phyloP scores from a whole-genome alignment of 352 stramenopile genomes.

The Globisporangium cederbergense region DNA sequence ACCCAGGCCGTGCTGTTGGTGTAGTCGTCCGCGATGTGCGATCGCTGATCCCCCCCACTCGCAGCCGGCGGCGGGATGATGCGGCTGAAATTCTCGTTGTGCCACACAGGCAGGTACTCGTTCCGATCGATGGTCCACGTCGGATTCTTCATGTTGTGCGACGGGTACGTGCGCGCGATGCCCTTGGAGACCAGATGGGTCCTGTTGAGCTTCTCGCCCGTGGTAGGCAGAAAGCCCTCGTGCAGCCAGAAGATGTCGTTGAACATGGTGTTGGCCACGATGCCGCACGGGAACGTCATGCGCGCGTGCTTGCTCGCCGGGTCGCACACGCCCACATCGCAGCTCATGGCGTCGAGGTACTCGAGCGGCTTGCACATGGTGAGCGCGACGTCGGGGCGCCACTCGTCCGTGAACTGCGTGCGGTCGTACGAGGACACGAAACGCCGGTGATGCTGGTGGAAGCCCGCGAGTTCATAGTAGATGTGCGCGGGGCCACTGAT shows the following conservation, averaged over 20 bases:
- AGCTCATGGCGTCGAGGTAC: constrained; percentile 30
- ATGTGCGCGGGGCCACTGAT: constrained; percentile 35
- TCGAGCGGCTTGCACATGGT: constrained; percentile 53
- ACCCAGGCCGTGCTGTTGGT: constrained; percentile 79
- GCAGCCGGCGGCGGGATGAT: constrained; percentile 43
- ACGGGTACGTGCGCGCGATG: constrained; percentile 42
- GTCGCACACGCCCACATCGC: constrained; percentile 37
- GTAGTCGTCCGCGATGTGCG: constrained; percentile 55
- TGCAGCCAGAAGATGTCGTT: constrained; percentile 87
- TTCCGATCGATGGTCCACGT: constrained; percentile 30
- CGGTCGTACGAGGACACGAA: constrained; percentile 69
- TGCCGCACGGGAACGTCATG: constrained; percentile 63
- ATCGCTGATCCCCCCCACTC: constrained; percentile 13
- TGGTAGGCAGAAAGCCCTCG: constrained; percentile 36
- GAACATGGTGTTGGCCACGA: constrained; percentile 80
- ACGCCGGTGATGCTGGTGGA: constrained; percentile 71
- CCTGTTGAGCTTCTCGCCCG: constrained; percentile 31
- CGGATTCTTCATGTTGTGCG: constrained; percentile 64
- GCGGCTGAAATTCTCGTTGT: constrained; percentile 70
- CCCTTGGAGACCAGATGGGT: constrained; percentile 42
- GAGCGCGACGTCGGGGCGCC: constrained; percentile 32
- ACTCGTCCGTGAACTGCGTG: constrained; percentile 64
- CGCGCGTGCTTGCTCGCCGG: constrained; percentile 25
- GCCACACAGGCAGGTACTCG: constrained; percentile 59
- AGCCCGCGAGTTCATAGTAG: constrained; percentile 66